phyloP scores from a whole-genome alignment of 2,329 filamentous ascomycete genomes.

The Aspergillus pseudoglaucus region DNA sequence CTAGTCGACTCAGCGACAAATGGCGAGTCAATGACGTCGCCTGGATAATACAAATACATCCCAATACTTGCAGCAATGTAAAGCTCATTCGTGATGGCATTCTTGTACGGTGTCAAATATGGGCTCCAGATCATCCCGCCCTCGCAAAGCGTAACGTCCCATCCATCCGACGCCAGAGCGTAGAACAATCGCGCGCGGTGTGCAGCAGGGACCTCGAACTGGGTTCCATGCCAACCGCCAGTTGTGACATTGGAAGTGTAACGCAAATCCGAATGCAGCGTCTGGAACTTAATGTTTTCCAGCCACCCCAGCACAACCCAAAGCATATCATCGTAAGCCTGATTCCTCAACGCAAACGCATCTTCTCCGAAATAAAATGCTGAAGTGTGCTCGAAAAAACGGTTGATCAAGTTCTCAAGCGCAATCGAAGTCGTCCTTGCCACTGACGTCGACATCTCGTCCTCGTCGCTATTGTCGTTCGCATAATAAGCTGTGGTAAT shows the following conservation, averaged over 20 bases:
- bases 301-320: conserved; percentile 94
- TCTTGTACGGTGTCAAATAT: conserved; percentile 76
- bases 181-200: conserved; percentile 82
- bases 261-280: conserved; percentile 60
- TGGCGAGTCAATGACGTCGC: conserved; percentile 66
- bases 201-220: conserved; percentile 70
- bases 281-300: conserved; percentile 70
- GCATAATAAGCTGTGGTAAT: not conserved
- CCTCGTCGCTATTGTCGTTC: not conserved
- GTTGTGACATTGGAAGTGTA: conserved; percentile 36
- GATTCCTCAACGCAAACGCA: conserved; percentile 62
- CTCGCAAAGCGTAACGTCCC: conserved; percentile 72
- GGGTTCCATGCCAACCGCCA: conserved; percentile 63
- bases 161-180: conserved; percentile 69
- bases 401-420: conserved; percentile 73
- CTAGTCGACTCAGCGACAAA: conserved; percentile 41
- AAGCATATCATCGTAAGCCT: conserved; percentile 89
- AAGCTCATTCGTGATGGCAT: conserved; percentile 90
- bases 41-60: conserved; percentile 88
- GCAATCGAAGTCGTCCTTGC: conserved; percentile 31
- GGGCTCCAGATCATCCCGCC: conserved; percentile 93
- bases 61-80: conserved; percentile 76
- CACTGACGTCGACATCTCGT: not conserved
- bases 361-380: conserved; percentile 86
- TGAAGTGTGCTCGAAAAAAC: conserved; percentile 69